phyloP scores from a whole-genome alignment of 179 eudicot genomes.

The Drosera spatulata region DNA sequence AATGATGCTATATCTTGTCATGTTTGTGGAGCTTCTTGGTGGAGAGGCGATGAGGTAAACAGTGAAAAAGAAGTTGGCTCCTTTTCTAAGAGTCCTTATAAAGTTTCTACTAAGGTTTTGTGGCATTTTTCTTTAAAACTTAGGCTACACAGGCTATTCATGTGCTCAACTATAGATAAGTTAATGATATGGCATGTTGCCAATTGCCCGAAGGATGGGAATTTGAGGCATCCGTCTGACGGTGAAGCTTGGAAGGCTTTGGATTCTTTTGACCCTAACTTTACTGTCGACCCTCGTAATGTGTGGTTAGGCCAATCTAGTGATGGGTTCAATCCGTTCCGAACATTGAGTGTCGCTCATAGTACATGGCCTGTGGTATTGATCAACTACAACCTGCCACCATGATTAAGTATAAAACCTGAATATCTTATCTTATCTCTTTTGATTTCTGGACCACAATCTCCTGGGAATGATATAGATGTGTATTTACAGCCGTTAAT shows the following conservation, averaged over 20 bases:
- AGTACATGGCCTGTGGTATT: background rate
- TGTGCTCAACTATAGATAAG: background rate
- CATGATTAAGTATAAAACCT: background rate
- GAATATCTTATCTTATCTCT: constrained; percentile 1
- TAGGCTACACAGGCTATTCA: constrained; percentile 3
- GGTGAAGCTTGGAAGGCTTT: background rate
- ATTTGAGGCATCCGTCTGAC: background rate
- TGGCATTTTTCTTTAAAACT: constrained; percentile 8
- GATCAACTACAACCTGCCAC: constrained; percentile 2
- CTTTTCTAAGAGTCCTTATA: background rate
- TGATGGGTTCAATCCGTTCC: too few relatives aligned
- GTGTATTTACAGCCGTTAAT: background rate
- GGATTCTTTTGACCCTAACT: background rate
- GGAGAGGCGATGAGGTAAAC: background rate
- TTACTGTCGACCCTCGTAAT: background rate
- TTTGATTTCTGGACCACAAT: background rate
- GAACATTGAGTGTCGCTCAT: too few relatives aligned
- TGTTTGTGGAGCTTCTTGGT: constrained; percentile 2
- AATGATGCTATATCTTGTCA: background rate
- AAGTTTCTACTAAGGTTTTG: constrained; percentile 3
- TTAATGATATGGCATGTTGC: background rate
- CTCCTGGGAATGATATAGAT: constrained; percentile 1
- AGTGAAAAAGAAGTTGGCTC: background rate
- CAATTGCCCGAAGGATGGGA: background rate
- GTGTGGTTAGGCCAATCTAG: background rate